Conservation (phyloP, 495 filamentous ascomycete species). For the Talaromyces stipitatus region DNA sequence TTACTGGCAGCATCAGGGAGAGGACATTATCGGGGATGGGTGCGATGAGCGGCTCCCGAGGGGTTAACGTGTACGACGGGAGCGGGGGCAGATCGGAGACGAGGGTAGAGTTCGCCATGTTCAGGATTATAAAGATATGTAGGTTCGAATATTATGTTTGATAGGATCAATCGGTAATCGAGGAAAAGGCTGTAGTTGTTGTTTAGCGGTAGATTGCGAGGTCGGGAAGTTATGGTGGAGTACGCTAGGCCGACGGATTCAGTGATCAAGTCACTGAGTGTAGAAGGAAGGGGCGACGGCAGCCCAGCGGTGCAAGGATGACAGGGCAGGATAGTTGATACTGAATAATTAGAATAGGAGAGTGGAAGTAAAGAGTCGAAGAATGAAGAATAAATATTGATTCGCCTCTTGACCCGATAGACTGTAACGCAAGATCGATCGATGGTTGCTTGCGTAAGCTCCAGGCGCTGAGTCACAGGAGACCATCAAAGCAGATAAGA, state of each 20-base stretch:
- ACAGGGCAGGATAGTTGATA: neutral
- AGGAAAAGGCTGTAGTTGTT: neutral
- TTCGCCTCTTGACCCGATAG: neutral
- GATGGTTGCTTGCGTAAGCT: neutral
- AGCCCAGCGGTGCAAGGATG: neutral
- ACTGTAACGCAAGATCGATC: neutral
- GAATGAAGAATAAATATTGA: neutral
- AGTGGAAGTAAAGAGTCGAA: neutral
- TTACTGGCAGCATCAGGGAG: conserved; percentile 62
- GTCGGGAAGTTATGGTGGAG: neutral
- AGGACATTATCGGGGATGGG: conserved; percentile 76
- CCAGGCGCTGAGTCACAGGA: neutral
- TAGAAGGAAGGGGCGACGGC: neutral
- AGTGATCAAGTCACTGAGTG: too few relatives aligned
- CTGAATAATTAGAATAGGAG: neutral
- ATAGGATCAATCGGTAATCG: neutral
- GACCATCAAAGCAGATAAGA: neutral
- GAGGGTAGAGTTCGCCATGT: conserved; percentile 26
- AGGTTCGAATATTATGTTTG: neutral
- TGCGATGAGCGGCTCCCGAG: conserved; percentile 62
- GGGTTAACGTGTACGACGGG: conserved; percentile 60
- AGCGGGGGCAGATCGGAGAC: conserved; percentile 62
- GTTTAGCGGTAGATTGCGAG: neutral
- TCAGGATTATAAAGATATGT: conserved; percentile 1
- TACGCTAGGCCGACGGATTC: neutral